A percentile compares a stretch with the other conserved stretches of the same genome.
phyloP scores from a whole-genome alignment of 768 basidiomycete genomes.

The Dendrothele bispora region DNA sequence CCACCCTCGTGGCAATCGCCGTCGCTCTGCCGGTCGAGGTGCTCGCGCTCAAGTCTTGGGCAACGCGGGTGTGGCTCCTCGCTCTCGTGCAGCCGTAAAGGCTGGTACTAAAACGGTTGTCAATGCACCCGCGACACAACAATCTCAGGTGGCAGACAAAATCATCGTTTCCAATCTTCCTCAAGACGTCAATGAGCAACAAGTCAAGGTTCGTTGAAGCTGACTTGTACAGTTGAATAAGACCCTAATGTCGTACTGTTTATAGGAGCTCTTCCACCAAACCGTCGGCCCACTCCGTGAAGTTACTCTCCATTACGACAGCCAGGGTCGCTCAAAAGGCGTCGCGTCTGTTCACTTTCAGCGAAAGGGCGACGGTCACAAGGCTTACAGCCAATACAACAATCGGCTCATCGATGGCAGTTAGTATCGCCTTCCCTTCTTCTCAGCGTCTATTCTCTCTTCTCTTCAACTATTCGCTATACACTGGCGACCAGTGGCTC shows the following conservation, averaged over 20 bases:
- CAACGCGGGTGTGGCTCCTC: constrained; percentile 44
- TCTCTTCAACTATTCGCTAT: constrained; percentile 36
- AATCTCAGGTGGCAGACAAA: constrained; percentile 64
- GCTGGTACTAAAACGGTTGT: constrained; percentile 42
- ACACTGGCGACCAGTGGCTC: constrained; percentile 11
- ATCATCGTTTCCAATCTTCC: constrained; percentile 97
- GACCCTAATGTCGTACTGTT: constrained; percentile 9
- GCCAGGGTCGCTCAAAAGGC: constrained; percentile 86
- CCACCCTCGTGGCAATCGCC: constrained; percentile 47
- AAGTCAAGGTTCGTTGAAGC: constrained; percentile 75
- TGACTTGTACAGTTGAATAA: too few relatives aligned
- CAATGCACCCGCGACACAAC: constrained; percentile 32
- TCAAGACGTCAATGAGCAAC: constrained; percentile 86
- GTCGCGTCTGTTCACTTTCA: constrained; percentile 85
- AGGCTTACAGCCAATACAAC: constrained; percentile 94
- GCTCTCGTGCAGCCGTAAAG: constrained; percentile 51
- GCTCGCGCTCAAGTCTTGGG: constrained; percentile 65
- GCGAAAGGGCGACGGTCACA: constrained; percentile 85
- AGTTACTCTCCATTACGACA: constrained; percentile 84
- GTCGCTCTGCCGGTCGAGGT: constrained; percentile 42
- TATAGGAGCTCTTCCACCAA: constrained; percentile 86
- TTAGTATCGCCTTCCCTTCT: constrained; percentile 86
- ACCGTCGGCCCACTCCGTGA: constrained; percentile 88
- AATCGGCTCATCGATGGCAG: constrained; percentile 99
- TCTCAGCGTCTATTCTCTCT: constrained; percentile 33